Evolutionary conservation across 441 rosid genomes (phyloP).

Genomic region (Jatropha podagrica): DNA sequence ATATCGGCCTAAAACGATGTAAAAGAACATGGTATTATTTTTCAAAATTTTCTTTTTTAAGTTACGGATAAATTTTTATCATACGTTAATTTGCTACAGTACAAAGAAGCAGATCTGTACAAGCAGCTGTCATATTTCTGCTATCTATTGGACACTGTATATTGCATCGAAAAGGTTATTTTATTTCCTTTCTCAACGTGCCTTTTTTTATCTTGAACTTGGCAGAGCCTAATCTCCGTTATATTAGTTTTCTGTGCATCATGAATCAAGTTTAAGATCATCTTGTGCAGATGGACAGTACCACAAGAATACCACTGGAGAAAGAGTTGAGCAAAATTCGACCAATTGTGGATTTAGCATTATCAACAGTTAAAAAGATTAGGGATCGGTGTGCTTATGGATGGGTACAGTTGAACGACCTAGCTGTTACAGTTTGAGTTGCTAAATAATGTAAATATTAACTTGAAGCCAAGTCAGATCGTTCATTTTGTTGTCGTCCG

Average conservation of each 20-base stretch:
- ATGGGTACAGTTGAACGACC: conserved; percentile 67
- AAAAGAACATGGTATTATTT: background rate
- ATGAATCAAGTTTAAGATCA: background rate
- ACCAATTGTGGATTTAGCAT: conserved; percentile 57
- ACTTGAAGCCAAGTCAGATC: background rate
- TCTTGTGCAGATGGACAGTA: conserved; percentile 52
- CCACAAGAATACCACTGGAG: conserved; percentile 50
- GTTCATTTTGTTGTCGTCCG: background rate
- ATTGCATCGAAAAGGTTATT: conserved; percentile 69
- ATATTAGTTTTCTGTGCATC: background rate
- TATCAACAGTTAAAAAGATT: conserved; percentile 43
- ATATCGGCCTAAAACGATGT: background rate
- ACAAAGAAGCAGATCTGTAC: conserved; percentile 87
- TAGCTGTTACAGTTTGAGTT: conserved; percentile 39
- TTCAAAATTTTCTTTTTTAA: background rate
- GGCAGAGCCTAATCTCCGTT: background rate
- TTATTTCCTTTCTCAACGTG: conserved; percentile 12
- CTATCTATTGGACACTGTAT: conserved; percentile 66
- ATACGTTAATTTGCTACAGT: conserved; percentile 39
- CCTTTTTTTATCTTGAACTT: background rate
- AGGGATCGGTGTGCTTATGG: conserved; percentile 88
- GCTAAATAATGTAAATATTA: background rate
- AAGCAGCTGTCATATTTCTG: conserved; percentile 88
- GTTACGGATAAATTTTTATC: conserved; percentile 7
- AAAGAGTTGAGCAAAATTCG: conserved; percentile 58